Conservation (phyloP, 169 alveolate genomes). For the Plasmodium billcollinsi region DNA sequence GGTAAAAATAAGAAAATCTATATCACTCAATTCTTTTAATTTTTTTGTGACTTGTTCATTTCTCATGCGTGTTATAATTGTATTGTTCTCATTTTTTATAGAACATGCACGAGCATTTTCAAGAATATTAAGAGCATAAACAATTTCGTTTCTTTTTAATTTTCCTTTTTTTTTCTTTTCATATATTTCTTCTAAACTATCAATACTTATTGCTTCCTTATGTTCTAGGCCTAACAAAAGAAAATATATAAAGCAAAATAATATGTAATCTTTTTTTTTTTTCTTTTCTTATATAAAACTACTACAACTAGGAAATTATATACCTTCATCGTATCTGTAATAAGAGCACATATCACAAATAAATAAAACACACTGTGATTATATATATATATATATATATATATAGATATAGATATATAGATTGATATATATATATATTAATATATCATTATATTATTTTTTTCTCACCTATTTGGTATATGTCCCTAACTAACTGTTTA, state of each 20-base stretch:
- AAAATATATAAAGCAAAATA: too few species aligned
- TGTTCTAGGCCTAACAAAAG: conserved; percentile 44
- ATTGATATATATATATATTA: background rate
- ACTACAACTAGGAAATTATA: background rate
- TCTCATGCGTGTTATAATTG: conserved; percentile 82
- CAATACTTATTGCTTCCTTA: conserved; percentile 57
- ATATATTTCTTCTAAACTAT: conserved; percentile 61
- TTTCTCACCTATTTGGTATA: conserved; percentile 55
- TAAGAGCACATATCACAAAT: too few species aligned
- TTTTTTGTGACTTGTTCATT: conserved; percentile 87
- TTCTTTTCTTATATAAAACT: too few species aligned
- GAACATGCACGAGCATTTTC: conserved; percentile 82
- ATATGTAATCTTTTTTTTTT: too few species aligned
- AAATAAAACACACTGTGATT: background rate
- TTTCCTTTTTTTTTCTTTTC: conserved; percentile 66
- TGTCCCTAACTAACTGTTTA: conserved; percentile 59
- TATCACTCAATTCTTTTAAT: conserved; percentile 87
- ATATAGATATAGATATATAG: background rate
- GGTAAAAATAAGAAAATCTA: conserved; percentile 91
- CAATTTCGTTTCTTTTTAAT: conserved; percentile 68
- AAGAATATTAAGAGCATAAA: conserved; percentile 78
- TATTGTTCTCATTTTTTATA: conserved; percentile 78
- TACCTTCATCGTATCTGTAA: background rate
- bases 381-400: background rate
- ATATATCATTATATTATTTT: background rate